phyloP scores from a whole-genome alignment of 306 rosid genomes.

The Glycyrrhiza uralensis region DNA sequence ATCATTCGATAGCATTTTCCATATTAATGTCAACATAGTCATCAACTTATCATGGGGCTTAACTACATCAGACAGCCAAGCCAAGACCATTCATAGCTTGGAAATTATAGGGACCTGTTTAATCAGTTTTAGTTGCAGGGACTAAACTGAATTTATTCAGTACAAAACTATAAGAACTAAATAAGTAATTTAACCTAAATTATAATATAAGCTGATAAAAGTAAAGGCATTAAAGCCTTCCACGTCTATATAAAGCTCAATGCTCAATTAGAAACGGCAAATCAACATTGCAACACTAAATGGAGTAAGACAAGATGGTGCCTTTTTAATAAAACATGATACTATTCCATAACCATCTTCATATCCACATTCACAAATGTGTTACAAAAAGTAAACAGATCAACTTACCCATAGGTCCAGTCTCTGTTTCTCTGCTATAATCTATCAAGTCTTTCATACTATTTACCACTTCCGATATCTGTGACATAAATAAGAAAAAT shows the following conservation, averaged over 20 bases:
- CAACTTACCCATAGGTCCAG: constrained; percentile 91
- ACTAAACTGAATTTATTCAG: neutral
- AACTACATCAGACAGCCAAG: neutral
- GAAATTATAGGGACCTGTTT: neutral
- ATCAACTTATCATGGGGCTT: neutral
- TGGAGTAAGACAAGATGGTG: neutral
- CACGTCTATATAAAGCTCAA: neutral
- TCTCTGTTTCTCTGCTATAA: constrained; percentile 81
- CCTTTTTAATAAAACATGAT: constrained; percentile 10
- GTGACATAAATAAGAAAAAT: constrained; percentile 23
- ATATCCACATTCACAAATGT: constrained; percentile 11
- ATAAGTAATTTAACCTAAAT: neutral
- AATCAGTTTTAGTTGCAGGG: neutral
- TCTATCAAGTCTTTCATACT: constrained; percentile 98
- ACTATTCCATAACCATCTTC: neutral
- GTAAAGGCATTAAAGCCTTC: neutral
- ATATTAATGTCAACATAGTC: neutral
- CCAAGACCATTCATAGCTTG: neutral
- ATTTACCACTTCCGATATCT: constrained; percentile 97
- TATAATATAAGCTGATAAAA: neutral
- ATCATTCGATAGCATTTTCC: neutral
- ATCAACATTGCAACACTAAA: neutral
- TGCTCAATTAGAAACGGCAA: neutral
- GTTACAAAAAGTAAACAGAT: constrained; percentile 1
- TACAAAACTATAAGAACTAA: neutral